Evolutionary conservation across 108 stramenopile genomes (phyloP).

Genomic region (Fragilariopsis cylindrus): DNA sequence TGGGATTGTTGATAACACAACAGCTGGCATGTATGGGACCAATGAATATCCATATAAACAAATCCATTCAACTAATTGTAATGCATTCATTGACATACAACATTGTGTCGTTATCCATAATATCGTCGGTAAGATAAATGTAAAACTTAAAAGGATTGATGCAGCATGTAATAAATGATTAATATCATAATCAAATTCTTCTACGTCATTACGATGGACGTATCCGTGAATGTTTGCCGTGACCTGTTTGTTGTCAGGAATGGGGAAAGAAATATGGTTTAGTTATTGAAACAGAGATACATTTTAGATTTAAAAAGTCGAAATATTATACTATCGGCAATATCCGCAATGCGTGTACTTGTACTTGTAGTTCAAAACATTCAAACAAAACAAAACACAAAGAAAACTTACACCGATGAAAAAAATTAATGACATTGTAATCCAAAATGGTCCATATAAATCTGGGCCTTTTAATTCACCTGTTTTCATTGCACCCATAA

Average conservation of each 20-base stretch:
- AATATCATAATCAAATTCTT: conserved; percentile 83
- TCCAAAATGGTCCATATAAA: conserved; percentile 87
- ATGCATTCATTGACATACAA: conserved; percentile 53
- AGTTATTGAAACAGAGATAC: not conserved
- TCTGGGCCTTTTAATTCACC: conserved; percentile 67
- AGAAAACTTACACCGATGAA: conserved; percentile 63
- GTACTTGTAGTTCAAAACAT: not conserved
- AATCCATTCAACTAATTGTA: conserved; percentile 61
- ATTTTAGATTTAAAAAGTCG: not conserved
- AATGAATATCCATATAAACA: conserved; percentile 82
- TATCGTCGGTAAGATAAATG: conserved; percentile 52
- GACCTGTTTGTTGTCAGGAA: conserved; percentile 16
- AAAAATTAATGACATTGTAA: conserved; percentile 79
- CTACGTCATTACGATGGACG: conserved; percentile 49
- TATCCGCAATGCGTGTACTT: too few species aligned
- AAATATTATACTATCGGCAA: too few species aligned
- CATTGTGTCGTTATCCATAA: conserved; percentile 54
- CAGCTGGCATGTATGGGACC: conserved; percentile 67
- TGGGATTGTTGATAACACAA: conserved; percentile 61
- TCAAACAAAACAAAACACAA: not conserved
- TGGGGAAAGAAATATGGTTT: not conserved
- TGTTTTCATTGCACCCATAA: conserved; percentile 40
- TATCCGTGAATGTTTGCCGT: conserved; percentile 42
- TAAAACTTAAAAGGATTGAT: conserved; percentile 51
- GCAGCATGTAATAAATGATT: conserved; percentile 68